Base-by-base conservation (phyloP, 257 asterid genomes). In the Nemophila menziesii region DNA sequence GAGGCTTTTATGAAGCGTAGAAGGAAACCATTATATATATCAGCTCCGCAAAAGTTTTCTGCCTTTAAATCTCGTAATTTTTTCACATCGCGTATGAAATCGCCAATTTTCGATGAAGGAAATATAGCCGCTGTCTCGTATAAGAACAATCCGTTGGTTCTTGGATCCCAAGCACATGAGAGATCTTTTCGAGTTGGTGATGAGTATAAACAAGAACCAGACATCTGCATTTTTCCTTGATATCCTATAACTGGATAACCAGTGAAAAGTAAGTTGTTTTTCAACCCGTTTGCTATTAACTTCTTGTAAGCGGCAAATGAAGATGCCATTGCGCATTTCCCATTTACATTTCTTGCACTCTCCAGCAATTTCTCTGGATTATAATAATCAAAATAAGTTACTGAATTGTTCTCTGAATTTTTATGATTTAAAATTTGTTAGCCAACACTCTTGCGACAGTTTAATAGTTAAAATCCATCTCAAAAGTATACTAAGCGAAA, bases 141-240 rank as follows among this genome's bases (percentile, higher is more conserved):
- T 64, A 86, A 86, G 48, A 62, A 67, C 6, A 81, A 77, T 9
- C 80, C 92, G 1, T 70, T 53, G 65, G 76, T 72, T 29, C 80
- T 53, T 4, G 94, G 92, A 46, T 86, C 94, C 96, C 94, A 86
- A 0, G 92, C 53, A 43, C 92, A 86, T 2, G 90, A 15, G 2
- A 27, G 34, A 37, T 33, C 65, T 8, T 43, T 71, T 48, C 50
- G 43, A 3, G 63, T 1, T 3, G 64, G 27, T 0, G 82, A 41
- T 5, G 96, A 76, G 68, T 86, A 82, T 13, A 86, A 61, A 26
- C 96, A 82, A 0, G 96, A 82, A 2, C 96, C 96, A 0, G 94
- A 76, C n/a, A 90, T 72, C 11, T 86, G 92, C 70, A 86, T 81
- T 16, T 65, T 62, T 2, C 68, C 64, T 54, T 86, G 94, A 16